phyloP scores from a whole-genome alignment of 176 grass and related monocot genomes.

The Phoenix dactylifera region DNA sequence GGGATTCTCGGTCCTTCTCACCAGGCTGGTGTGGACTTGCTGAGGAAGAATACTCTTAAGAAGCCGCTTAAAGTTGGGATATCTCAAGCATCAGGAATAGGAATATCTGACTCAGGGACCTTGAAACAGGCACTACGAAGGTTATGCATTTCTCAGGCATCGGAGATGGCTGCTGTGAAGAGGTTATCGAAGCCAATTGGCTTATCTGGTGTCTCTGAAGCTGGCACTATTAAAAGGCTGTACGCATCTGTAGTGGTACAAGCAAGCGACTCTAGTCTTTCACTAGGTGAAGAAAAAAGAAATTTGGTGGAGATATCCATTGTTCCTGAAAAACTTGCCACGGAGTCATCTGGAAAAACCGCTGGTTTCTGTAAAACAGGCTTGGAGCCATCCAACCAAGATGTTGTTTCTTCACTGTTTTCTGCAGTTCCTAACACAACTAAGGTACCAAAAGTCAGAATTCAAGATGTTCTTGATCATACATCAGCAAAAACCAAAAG shows the following conservation, averaged over 20 bases:
- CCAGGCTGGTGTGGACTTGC: slow-evolving; percentile 8
- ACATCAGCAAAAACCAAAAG: slow-evolving; percentile 30
- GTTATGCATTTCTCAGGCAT: slow-evolving; percentile 92
- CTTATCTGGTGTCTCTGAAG: slow-evolving; percentile 31
- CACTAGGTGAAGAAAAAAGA: slow-evolving; percentile 39
- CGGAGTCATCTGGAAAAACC: slow-evolving; percentile 25
- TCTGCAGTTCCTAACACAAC: slow-evolving; percentile 35
- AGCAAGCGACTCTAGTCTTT: slow-evolving; percentile 11
- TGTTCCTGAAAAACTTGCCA: slow-evolving; percentile 35
- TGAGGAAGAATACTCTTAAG: slow-evolving; percentile 55
- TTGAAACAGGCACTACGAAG: slow-evolving; percentile 87
- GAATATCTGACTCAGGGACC: slow-evolving; percentile 81
- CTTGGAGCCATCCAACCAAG: slow-evolving; percentile 36
- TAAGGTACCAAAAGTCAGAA: slow-evolving; percentile 68
- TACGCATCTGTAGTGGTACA: slow-evolving; percentile 43
- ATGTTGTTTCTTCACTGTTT: slow-evolving; percentile 25
- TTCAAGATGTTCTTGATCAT: slow-evolving; percentile 82
- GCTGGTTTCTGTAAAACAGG: slow-evolving; percentile 15
- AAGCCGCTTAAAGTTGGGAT: slow-evolving; percentile 47
- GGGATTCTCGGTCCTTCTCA: slow-evolving; percentile 25
- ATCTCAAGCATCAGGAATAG: slow-evolving; percentile 52
- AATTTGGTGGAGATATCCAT: slow-evolving; percentile 32
- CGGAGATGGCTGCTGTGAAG: slow-evolving; percentile 97
- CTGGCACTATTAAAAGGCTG: slow-evolving; percentile 59
- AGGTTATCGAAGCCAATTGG: slow-evolving; percentile 37